These are phyloP conservation scores for Rhinocladiella mackenziei DNA, from an alignment of 2,329 filamentous ascomycete genomes.

Conservation along the genomic window DNA sequence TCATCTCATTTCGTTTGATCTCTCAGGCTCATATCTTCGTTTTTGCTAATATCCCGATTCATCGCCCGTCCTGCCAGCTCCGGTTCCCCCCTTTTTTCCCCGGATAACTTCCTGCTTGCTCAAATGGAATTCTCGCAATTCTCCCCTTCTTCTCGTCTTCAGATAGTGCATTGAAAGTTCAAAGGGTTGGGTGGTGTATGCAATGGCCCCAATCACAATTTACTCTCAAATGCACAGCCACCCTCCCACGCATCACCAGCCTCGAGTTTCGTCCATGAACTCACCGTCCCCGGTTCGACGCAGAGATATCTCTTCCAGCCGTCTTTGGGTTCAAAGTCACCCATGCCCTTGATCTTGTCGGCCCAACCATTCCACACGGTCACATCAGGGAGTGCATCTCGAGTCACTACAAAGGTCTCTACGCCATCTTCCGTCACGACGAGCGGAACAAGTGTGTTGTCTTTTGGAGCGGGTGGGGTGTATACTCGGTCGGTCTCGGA, in stretches of 20 bases:
- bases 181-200: too few species aligned
- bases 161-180: not conserved
- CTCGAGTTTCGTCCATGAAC: constrained; percentile 78
- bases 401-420: constrained; percentile 66
- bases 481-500: constrained; percentile 88
- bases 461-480: constrained; percentile 56
- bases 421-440: constrained; percentile 60
- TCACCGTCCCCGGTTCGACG: constrained; percentile 82
- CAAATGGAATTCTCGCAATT: too few species aligned
- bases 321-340: constrained; percentile 82
- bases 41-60: too few species aligned
- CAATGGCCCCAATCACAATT: too few species aligned
- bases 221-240: constrained; percentile 53
- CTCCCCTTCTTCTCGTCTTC: too few species aligned
- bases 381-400: constrained; percentile 80
- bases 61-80: too few species aligned
- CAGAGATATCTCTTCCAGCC: constrained; percentile 93
- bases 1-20: too few species aligned
- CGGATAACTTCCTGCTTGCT: too few species aligned
- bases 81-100: too few species aligned
- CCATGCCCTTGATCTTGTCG: constrained; percentile 76
- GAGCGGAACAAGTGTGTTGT: constrained; percentile 49
- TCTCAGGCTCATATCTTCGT: too few species aligned
- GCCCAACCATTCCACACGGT: constrained; percentile 98
- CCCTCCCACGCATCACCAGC: constrained; percentile 67